Conservation (phyloP, 2,329 filamentous ascomycete species). For the Penicillium janthinellum region DNA sequence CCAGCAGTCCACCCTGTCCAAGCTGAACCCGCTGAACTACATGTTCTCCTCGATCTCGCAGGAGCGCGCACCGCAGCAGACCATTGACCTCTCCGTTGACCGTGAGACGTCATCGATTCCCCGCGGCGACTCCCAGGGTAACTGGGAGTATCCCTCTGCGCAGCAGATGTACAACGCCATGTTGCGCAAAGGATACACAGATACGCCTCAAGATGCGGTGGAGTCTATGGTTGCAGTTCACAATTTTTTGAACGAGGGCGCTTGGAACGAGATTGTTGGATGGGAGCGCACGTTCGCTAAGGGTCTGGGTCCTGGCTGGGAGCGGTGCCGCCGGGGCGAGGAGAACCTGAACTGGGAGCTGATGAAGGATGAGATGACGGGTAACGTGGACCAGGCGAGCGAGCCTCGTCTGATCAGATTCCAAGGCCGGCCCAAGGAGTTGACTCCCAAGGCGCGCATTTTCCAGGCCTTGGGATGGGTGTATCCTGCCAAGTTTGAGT, state of each 20-base stretch:
- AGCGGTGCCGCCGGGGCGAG: constrained; percentile 73
- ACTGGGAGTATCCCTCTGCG: constrained; percentile 97
- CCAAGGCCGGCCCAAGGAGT: constrained; percentile 82
- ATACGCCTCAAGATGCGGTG: constrained; percentile 89
- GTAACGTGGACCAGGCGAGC: constrained; percentile 34
- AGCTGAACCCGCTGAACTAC: constrained; percentile 82
- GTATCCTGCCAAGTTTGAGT: constrained; percentile 79
- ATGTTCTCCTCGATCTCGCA: constrained; percentile 91
- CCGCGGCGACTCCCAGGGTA: constrained; percentile 71
- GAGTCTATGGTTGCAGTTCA: constrained; percentile 97
- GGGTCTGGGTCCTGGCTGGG: constrained; percentile 72
- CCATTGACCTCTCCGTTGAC: constrained; percentile 71
- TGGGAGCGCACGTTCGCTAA: constrained; percentile 86
- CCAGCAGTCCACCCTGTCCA: constrained; percentile 59
- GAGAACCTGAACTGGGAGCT: constrained; percentile 61
- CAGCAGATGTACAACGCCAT: constrained; percentile 99
- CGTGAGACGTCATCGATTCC: constrained; percentile 90
- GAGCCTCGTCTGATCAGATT: constrained; percentile 81
- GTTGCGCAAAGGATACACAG: constrained; percentile 90
- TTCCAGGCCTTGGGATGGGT: constrained; percentile 76
- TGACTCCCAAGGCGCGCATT: constrained; percentile 89
- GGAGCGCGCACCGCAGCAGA: constrained; percentile 71
- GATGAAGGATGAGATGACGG: constrained; percentile 52
- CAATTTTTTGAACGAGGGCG: constrained; percentile 97
- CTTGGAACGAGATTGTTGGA: constrained; percentile 90